Evolutionary conservation across 1,139 yeast genomes (phyloP), one percentile per base, ranked within the genome.

Genomic region (Citeromyces hawaiiensis): DNA sequence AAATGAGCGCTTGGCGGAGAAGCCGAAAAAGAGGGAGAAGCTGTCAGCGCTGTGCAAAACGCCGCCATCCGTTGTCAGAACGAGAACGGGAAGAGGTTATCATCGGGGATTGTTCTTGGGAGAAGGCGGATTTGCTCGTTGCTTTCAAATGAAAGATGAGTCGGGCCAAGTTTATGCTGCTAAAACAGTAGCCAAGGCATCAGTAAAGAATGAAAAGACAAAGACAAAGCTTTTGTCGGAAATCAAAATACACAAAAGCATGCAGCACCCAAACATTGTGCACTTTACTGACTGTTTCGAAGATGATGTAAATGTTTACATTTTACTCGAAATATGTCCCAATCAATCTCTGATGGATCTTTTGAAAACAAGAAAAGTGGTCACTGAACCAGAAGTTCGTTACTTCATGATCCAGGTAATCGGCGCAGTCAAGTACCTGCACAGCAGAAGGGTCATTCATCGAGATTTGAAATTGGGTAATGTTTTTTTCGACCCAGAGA

Each of bases 121-220:
- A 27, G 98, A 87, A 64, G 99, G 99, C 43, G 99, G 99, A 0
- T 93, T 93, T 66, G 99, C 98, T 15, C 77, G 98, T 56, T 93
- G 98, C 58, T 93, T 93, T 63, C 96, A 91, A 59, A 93, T 93
- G 70, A 85, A 83, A 56, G 95, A 86, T 57, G 81, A 88, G 45
- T 68, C 73, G 45, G 97, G 97, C 32, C 76, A 78, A 54, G 72
- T 86, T 3, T 91, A 70, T 61, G 99, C 98, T 23, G 99, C 99
- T 30, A 93, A 93, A 55, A 93, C 98, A 0, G 94, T 93, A 36
- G 98, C 99, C 39, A 93, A 91, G 61, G 88, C 88, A 1, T 86
- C 96, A 14, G 81, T 93, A 48, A 83, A 81, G 50, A 81, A 83
- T 47, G 95, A 85, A 53, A 91, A 91, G 66, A 87, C 96, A 16